Base-by-base conservation (phyloP, 345 rosid genomes). In the Iberis pinnata region DNA sequence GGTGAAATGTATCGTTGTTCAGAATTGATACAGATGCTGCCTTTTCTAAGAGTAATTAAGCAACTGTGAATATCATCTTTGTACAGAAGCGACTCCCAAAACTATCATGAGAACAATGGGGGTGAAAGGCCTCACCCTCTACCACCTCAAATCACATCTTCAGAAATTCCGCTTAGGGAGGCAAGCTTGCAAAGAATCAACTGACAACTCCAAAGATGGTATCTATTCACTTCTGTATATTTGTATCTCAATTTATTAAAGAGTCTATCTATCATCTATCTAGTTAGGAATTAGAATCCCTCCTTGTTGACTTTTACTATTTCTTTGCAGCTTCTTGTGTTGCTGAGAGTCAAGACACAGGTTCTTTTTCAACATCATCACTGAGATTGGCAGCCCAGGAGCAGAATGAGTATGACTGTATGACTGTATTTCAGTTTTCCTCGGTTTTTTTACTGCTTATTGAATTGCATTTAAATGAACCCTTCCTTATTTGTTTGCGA, bases 151-250 rank as follows among this genome's bases (percentile, higher is more conserved):
- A 70, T 83, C 93, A 45, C 95, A 88, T 74, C 90, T 88, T 69
- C 97, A 88, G 98, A 90, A 90, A 71, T 90, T 79, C 66, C 77
- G 98, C 29, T 24, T 87, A 39, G 98, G 98, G 47, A 90, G 80
- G 73, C 96, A 84, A 59, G 61, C 87, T 2, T 75, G 81, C 80
- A 90, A 82, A 76, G 98, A 87, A 63, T 75, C 76, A 43, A 71
- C 70, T 50, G 92, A 80, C 9, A 87, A 76, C 70, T 79, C 96
- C 19, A 90, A 87, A 73, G 95, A 90, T 70, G 94, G 97, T 89
- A 78, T 22, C 43, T 6, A 5, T 43, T 29, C 14, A 6, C 33
- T 15, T 19, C 18, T 35, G 9, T 17, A 40, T 12, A 6, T 5
- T 35, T 37, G 42, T 33, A 0, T 22, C 7, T 25, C n/a, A n/a